Evolutionary conservation across 331 rosid species (phyloP).

Genomic region (Quercus phellos): DNA sequence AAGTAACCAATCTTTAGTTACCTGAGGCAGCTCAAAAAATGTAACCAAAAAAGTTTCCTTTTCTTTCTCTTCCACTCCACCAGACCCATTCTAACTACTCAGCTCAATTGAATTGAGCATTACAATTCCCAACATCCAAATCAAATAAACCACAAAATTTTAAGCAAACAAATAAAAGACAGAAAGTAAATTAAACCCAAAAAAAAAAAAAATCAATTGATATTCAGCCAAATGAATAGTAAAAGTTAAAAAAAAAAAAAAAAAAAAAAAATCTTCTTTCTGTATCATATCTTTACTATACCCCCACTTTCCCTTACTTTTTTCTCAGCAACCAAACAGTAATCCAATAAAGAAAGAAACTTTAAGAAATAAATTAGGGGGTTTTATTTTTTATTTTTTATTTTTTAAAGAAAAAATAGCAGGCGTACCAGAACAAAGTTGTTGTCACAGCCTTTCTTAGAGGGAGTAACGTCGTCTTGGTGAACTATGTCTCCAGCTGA

Average conservation of each 20-base stretch:
- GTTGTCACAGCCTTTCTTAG: slow-evolving; percentile 84
- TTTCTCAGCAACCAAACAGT: slow-evolving; percentile 23
- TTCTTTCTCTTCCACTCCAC: background rate
- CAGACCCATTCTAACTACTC: background rate
- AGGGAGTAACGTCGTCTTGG: slow-evolving; percentile 71
- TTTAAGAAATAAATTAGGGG: background rate
- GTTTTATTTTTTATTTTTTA: background rate
- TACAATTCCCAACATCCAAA: background rate
- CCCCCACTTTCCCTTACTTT: background rate
- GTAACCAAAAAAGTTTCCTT: background rate
- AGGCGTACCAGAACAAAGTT: slow-evolving; percentile 83
- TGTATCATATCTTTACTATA: background rate
- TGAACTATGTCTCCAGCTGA: slow-evolving; percentile 93
- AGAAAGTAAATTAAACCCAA: background rate
- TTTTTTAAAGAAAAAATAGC: too few species aligned
- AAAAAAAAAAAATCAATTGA: background rate
- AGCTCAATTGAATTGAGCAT: background rate
- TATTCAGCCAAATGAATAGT: background rate
- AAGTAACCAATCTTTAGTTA: background rate
- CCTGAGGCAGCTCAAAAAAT: background rate
- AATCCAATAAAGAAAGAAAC: slow-evolving; percentile 10
- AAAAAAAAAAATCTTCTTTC: background rate
- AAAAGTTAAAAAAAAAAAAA: background rate
- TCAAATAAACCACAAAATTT: background rate
- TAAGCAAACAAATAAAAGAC: background rate